Conservation (phyloP, 2,329 filamentous ascomycete species). For the Dactylellina sp. region DNA sequence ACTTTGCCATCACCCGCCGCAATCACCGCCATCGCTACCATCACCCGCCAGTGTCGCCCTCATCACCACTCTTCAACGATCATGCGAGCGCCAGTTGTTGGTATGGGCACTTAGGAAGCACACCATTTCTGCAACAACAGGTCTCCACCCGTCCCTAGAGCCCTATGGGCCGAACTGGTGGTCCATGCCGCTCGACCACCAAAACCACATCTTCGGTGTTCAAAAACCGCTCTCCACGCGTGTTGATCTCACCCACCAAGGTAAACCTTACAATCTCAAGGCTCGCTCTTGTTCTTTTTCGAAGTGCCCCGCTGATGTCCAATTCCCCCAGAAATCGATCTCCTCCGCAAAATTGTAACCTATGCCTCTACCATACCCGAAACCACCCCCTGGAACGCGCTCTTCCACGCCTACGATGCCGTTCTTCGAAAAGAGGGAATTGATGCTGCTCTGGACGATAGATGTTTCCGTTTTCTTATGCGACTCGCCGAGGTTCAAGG, state of each 20-base stretch:
- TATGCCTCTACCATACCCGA: conserved; percentile 56
- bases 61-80: conserved; percentile 10
- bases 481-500: conserved; percentile 56
- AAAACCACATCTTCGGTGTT: conserved; percentile 52
- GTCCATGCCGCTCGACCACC: conserved; percentile 55
- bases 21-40: conserved; percentile 5
- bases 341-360: conserved; percentile 56
- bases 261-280: conserved; percentile 6
- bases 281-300: background rate
- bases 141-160: conserved; percentile 13
- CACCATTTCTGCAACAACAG: conserved; percentile 37
- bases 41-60: background rate
- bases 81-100: conserved; percentile 50
- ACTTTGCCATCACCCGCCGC: background rate
- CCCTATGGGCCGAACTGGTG: conserved; percentile 37
- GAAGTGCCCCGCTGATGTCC: conserved; percentile 1
- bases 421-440: conserved; percentile 54
- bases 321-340: conserved; percentile 38
- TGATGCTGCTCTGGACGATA: conserved; percentile 53
- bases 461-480: conserved; percentile 56
- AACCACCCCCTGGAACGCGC: conserved; percentile 56
- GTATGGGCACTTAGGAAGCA: conserved; percentile 56
- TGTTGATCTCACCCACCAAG: conserved; percentile 50
- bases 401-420: conserved; percentile 56
- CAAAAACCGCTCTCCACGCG: conserved; percentile 49